A percentile compares a stretch with the other conserved stretches of the same genome.
phyloP scores from a whole-genome alignment of 2,329 filamentous ascomycete genomes.

The Leptosphaerulina australis region DNA sequence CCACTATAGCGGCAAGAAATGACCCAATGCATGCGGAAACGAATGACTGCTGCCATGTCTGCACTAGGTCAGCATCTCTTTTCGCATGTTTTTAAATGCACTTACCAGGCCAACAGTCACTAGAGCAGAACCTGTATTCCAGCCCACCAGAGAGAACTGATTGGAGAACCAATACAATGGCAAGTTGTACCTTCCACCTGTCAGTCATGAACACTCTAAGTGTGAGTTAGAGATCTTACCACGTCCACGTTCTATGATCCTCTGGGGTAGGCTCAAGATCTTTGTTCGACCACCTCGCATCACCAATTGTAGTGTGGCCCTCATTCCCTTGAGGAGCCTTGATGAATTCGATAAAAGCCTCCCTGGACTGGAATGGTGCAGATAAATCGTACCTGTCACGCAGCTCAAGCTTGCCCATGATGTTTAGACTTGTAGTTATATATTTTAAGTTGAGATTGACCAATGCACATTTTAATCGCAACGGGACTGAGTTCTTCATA shows the following conservation, averaged over 20 bases:
- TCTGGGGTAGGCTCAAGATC: slow-evolving; percentile 33
- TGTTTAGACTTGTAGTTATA: not conserved
- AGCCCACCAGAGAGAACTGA: slow-evolving; percentile 28
- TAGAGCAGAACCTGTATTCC: slow-evolving; percentile 28
- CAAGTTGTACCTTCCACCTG: slow-evolving; percentile 23
- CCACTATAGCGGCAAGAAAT: slow-evolving; percentile 31
- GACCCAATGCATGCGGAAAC: slow-evolving; percentile 30
- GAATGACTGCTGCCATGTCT: slow-evolving; percentile 37
- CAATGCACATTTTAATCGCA: not conserved
- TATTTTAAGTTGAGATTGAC: not conserved
- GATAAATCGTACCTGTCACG: slow-evolving; percentile 6
- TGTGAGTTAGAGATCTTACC: slow-evolving; percentile 6
- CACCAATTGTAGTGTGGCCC: slow-evolving; percentile 20
- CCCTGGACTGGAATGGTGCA: slow-evolving; percentile 26
- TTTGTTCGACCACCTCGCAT: slow-evolving; percentile 34
- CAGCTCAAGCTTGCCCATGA: not conserved
- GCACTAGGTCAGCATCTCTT: slow-evolving; percentile 1
- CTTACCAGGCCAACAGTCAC: slow-evolving; percentile 26
- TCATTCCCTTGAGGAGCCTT: slow-evolving; percentile 24
- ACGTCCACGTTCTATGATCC: slow-evolving; percentile 35
- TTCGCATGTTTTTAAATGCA: not conserved
- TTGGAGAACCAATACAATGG: slow-evolving; percentile 33
- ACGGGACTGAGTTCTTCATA: not conserved
- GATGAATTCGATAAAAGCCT: slow-evolving; percentile 27
- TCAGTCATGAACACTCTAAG: not conserved